phyloP scores from a whole-genome alignment of 2,329 filamentous ascomycete species.

The Fusarium mangiferae region DNA sequence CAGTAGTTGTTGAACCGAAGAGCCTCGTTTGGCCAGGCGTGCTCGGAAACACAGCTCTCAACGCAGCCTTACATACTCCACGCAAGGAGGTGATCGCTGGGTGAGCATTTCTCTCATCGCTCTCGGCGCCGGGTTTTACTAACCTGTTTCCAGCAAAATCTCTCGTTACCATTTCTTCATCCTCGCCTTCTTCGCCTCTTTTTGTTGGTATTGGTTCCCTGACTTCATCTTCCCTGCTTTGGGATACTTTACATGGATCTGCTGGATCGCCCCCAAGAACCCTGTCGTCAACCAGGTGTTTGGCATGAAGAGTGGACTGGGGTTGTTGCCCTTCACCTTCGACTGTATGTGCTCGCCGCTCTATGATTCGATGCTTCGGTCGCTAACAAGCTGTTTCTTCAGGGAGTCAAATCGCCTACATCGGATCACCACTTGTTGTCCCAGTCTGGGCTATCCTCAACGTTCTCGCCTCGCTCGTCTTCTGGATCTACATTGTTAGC shows the following conservation, averaged over 20 bases:
- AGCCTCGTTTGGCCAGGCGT: slow-evolving; percentile 64
- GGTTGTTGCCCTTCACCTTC: slow-evolving; percentile 54
- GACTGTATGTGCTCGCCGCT: slow-evolving; percentile 47
- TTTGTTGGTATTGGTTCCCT: slow-evolving; percentile 62
- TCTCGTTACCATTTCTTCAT: slow-evolving; percentile 59
- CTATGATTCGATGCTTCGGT: not conserved
- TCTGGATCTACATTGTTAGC: slow-evolving; percentile 58
- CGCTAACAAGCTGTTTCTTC: not conserved
- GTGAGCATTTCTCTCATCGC: not conserved
- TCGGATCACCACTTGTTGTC: slow-evolving; percentile 53
- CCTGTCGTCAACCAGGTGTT: slow-evolving; percentile 58
- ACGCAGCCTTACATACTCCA: slow-evolving; percentile 54
- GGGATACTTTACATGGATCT: slow-evolving; percentile 58
- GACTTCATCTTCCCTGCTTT: slow-evolving; percentile 58
- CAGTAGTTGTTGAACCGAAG: slow-evolving; percentile 58
- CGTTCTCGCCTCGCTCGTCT: slow-evolving; percentile 58
- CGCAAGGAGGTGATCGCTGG: slow-evolving; percentile 44
- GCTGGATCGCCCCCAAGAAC: slow-evolving; percentile 61
- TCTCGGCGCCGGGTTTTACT: accelerated
- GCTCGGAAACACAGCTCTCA: slow-evolving; percentile 59
- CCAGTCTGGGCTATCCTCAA: slow-evolving; percentile 60
- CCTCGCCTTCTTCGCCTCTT: slow-evolving; percentile 49
- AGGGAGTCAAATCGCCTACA: slow-evolving; percentile 51
- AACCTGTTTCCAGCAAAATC: slow-evolving; percentile 37
- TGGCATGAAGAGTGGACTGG: slow-evolving; percentile 57